A percentile compares a stretch with the other conserved stretches of the same genome.
phyloP scores from a whole-genome alignment of 179 eudicot genomes.

The Pouteria campechiana region DNA sequence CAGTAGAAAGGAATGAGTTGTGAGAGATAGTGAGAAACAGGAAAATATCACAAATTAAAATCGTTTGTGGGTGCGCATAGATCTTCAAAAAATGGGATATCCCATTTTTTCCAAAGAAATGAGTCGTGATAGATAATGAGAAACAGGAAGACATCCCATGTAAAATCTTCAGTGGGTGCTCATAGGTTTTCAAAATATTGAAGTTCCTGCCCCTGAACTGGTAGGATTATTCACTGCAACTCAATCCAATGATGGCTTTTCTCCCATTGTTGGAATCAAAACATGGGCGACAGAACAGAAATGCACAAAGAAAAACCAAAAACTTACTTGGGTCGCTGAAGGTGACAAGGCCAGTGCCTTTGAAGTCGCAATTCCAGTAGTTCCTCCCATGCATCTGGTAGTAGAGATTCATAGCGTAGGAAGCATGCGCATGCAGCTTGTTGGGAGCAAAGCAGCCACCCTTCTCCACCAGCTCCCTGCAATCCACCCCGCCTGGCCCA shows the following conservation, averaged over 20 bases:
- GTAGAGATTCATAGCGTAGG: conserved; percentile 27
- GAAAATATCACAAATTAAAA: background rate
- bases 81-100: no score
- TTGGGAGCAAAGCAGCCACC: conserved; percentile 26
- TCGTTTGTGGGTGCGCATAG: background rate
- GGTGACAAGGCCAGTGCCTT: conserved; percentile 28
- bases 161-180: no score
- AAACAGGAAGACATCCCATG: no score
- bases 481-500: conserved; percentile 20
- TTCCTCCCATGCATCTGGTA: conserved; percentile 35
- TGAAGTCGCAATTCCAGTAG: conserved; percentile 37
- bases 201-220: no score
- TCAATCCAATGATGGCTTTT: no score
- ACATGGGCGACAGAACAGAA: background rate
- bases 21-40: background rate
- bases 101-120: no score
- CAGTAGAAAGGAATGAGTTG: background rate
- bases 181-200: no score
- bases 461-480: conserved; percentile 12
- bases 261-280: no score
- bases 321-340: conserved; percentile 39
- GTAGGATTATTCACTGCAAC: no score
- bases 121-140: no score
- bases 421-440: conserved; percentile 26
- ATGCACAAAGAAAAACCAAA: background rate